Conservation (phyloP, 2,329 filamentous ascomycete species). For the Ceratocystis ficicola region DNA sequence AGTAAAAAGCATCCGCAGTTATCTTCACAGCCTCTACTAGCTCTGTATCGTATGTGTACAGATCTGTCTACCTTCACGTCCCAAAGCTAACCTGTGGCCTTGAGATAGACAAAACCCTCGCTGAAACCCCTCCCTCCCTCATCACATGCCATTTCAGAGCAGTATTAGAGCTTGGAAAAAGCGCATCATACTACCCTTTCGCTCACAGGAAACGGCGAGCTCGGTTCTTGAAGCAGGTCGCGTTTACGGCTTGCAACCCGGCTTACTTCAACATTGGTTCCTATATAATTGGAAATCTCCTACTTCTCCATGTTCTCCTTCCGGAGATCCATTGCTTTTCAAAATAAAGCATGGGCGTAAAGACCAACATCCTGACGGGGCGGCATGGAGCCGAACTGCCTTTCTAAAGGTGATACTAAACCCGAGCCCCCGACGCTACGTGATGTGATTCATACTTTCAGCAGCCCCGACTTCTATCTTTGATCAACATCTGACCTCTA, state of each 20-base stretch:
- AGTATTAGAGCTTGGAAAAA: not conserved
- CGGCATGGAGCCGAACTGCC: not conserved
- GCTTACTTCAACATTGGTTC: not conserved
- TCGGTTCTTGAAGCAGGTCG: not conserved
- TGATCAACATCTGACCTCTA: not conserved
- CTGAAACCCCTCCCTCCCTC: not conserved
- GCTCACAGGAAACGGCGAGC: not conserved
- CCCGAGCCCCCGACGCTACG: not conserved
- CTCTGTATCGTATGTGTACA: not conserved
- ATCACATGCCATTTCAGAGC: not conserved
- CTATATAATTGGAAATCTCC: not conserved
- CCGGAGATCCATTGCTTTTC: not conserved
- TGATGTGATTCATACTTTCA: not conserved
- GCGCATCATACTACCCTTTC: conserved; percentile 1
- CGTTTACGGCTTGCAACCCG: not conserved
- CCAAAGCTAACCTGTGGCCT: not conserved
- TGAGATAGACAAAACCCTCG: not conserved
- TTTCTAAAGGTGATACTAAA: not conserved
- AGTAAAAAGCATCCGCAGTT: too few relatives aligned
- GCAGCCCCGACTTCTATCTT: not conserved
- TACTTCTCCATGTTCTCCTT: not conserved
- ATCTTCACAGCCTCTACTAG: not conserved
- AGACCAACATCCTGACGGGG: not conserved
- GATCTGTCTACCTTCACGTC: not conserved
- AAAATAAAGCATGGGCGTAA: not conserved